These are phyloP conservation scores for Lipomyces yamadae DNA, from an alignment of 805 yeast species.

Conservation along the genomic window DNA sequence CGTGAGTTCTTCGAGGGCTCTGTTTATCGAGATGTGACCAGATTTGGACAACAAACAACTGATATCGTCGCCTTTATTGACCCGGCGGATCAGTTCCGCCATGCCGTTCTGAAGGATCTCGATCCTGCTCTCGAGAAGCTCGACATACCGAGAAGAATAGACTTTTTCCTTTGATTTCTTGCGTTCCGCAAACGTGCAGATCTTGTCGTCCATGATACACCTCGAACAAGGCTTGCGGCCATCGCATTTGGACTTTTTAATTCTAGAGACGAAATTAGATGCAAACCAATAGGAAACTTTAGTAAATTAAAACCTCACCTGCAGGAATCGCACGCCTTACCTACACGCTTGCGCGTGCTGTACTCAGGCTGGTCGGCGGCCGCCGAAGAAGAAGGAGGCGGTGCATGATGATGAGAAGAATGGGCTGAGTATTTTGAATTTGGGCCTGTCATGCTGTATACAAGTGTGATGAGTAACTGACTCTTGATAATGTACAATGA, in stretches of 20 bases:
- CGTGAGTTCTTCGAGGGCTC: constrained; percentile 38
- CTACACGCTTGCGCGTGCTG: constrained; percentile 47
- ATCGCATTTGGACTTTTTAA: constrained; percentile 46
- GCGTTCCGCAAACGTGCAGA: constrained; percentile 62
- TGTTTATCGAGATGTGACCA: constrained; percentile 40
- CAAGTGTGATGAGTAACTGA: not conserved
- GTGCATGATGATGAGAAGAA: constrained; percentile 15
- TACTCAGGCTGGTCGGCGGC: constrained; percentile 29
- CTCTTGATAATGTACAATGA: not conserved
- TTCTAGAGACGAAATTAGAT: constrained; percentile 8
- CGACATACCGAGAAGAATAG: constrained; percentile 62
- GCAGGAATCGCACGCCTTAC: constrained; percentile 58
- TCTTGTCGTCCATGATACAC: constrained; percentile 59
- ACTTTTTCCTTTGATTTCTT: constrained; percentile 58
- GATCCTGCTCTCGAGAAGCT: constrained; percentile 62
- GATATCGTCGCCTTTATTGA: constrained; percentile 36
- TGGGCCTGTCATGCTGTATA: not conserved
- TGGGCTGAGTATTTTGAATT: not conserved
- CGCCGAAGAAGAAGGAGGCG: not conserved
- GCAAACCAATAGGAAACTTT: not conserved
- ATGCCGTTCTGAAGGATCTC: constrained; percentile 50
- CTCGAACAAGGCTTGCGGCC: constrained; percentile 57
- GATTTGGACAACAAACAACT: constrained; percentile 30
- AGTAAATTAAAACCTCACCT: constrained; percentile 37
- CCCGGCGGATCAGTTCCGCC: constrained; percentile 37